Percentiles rank a stretch among this genome's conserved stretches.
phyloP scores from a whole-genome alignment of 345 rosid genomes.

The Ceriops tagal region DNA sequence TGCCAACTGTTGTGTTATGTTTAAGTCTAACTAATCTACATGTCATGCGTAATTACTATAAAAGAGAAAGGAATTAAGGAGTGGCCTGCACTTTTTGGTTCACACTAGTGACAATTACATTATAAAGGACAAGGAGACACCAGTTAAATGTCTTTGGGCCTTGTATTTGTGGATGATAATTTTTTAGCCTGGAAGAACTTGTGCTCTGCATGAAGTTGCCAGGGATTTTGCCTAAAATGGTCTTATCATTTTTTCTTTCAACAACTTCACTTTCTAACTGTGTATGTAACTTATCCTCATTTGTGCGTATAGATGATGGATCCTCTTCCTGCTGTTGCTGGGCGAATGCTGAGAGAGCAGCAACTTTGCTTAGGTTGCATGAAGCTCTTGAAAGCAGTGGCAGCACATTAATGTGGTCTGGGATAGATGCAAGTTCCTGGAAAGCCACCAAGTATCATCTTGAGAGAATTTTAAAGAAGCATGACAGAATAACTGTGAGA shows the following conservation, averaged over 20 bases:
- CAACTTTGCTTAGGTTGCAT: conserved; percentile 61
- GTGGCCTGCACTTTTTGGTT: background rate
- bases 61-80: background rate
- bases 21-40: background rate
- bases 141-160: background rate
- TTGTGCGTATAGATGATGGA: conserved; percentile 61
- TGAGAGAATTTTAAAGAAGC: conserved; percentile 48
- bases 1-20: background rate
- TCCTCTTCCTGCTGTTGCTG: conserved; percentile 77
- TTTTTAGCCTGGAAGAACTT: background rate
- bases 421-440: conserved; percentile 27
- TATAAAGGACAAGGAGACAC: background rate
- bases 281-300: background rate
- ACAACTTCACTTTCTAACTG: background rate
- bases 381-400: conserved; percentile 41
- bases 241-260: background rate
- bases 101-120: background rate
- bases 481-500: conserved; percentile 49
- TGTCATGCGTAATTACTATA: background rate
- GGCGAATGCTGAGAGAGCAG: conserved; percentile 70
- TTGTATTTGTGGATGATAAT: background rate
- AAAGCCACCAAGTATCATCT: conserved; percentile 44
- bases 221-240: background rate
- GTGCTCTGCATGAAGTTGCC: conserved; percentile 3
- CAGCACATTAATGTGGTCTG: conserved; percentile 33